These are phyloP conservation scores for Neoboletus subvelutipes DNA, from an alignment of 768 basidiomycete genomes.

Conservation along the genomic window DNA sequence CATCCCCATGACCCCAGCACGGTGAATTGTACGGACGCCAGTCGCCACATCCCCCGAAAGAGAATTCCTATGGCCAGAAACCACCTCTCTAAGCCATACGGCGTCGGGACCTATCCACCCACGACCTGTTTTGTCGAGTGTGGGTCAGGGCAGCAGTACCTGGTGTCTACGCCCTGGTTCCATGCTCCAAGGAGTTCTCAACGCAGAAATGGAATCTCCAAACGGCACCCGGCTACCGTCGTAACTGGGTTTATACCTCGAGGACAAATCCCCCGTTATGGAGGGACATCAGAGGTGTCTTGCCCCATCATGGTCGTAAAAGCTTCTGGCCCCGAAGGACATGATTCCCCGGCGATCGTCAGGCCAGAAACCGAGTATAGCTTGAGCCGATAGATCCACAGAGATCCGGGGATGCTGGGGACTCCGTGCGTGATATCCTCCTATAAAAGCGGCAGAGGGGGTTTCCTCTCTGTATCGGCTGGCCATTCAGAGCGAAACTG, in stretches of 20 bases:
- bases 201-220: constrained; percentile 1
- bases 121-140: constrained; percentile 6
- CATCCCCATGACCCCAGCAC: constrained; percentile 18
- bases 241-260: neutral
- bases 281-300: neutral
- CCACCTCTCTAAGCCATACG: constrained; percentile 6
- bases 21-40: constrained; percentile 8
- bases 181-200: neutral
- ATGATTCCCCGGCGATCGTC: neutral
- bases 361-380: neutral
- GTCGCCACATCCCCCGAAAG: constrained; percentile 11
- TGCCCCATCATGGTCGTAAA: neutral
- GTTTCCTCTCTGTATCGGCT: neutral
- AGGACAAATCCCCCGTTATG: constrained; percentile 7
- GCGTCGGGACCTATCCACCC: constrained; percentile 1
- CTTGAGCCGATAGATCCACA: constrained; percentile 4
- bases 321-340: neutral
- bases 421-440: neutral
- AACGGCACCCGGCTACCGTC: neutral
- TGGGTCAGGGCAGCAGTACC: constrained; percentile 4
- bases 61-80: constrained; percentile 7
- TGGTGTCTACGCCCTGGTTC: constrained; percentile 1
- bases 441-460: constrained; percentile 9
- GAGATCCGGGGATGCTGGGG: neutral
- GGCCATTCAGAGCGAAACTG: constrained; percentile 13